Conservation (phyloP, 495 filamentous ascomycete genomes). For the Annulohypoxylon moriforme region DNA sequence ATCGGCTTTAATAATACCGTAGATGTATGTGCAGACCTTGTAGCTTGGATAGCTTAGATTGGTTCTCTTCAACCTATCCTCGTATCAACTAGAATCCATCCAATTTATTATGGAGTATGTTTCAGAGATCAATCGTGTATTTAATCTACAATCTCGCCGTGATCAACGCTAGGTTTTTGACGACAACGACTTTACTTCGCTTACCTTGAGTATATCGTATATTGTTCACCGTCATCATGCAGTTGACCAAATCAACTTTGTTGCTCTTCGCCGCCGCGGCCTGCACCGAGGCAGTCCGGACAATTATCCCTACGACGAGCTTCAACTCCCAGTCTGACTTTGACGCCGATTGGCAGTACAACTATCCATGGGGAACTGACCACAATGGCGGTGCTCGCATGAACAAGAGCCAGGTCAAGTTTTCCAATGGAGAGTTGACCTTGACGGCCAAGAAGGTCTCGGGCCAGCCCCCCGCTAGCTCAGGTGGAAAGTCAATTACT, state of each 20-base stretch:
- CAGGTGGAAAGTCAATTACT: constrained; percentile 60
- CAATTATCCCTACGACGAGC: constrained; percentile 64
- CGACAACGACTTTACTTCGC: background rate
- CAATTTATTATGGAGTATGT: constrained; percentile 1
- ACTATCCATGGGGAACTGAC: constrained; percentile 58
- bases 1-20: constrained; percentile 12
- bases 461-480: constrained; percentile 55
- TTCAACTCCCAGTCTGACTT: constrained; percentile 65
- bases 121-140: background rate
- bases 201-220: background rate
- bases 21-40: constrained; percentile 7
- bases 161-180: background rate
- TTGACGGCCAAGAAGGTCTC: constrained; percentile 58
- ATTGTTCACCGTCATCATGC: constrained; percentile 28
- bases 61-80: background rate
- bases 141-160: constrained; percentile 12
- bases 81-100: background rate
- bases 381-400: constrained; percentile 69
- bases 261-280: constrained; percentile 31
- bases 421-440: constrained; percentile 54
- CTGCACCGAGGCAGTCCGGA: constrained; percentile 48
- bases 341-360: constrained; percentile 64
- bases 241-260: constrained; percentile 14
- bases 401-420: constrained; percentile 54
- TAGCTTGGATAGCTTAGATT: background rate